Base-by-base conservation (phyloP, 305 asterid genomes). In the Fraxinus albicans region DNA sequence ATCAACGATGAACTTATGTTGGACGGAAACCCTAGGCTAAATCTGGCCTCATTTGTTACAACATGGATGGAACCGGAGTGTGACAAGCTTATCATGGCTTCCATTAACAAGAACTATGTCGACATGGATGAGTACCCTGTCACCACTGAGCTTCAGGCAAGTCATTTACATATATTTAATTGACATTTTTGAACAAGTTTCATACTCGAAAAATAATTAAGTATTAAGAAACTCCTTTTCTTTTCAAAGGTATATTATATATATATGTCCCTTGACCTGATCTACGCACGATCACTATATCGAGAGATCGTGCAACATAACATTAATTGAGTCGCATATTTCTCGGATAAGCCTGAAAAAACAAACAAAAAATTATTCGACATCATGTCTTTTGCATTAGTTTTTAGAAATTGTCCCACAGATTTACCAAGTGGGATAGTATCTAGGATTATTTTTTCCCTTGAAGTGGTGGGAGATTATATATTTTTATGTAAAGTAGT, bases 51-150 rank as follows among this genome's bases (percentile, higher is more conserved):
- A 0, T 94, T 94, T 38, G 98, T 94, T 21, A 94, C 98, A 0
- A 94, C 97, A 2, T 94, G 97, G 97, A 93, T 94, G 98, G 98
- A 94, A 79, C 98, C 98, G 0, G 97, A 94, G 86, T 94, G 98
- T 76, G 96, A 94, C 27, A 91, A 94, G 86, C 91, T 94, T 0
- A 90, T 93, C 2, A 93, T 94, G 97, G 90, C 80, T 27, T 33
- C 94, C 34, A 86, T 94, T 83, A 93, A 93, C 83, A 94, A 92
- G 36, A 92, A 94, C 77, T 93, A 92, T 34, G 96, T 92, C 9
- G 97, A 93, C 85, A 93, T 93, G 96, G 95, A 94, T 86, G 97
- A 93, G 77, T 93, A 93, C 77, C 95, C 95, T 1, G 95, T 94
- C 55, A 94, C 96, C 40, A 94, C 96, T 73, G 98, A 94, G 83